phyloP scores from a whole-genome alignment of 192 early-diverging fungal genomes.

The Entrophospora sp. region DNA sequence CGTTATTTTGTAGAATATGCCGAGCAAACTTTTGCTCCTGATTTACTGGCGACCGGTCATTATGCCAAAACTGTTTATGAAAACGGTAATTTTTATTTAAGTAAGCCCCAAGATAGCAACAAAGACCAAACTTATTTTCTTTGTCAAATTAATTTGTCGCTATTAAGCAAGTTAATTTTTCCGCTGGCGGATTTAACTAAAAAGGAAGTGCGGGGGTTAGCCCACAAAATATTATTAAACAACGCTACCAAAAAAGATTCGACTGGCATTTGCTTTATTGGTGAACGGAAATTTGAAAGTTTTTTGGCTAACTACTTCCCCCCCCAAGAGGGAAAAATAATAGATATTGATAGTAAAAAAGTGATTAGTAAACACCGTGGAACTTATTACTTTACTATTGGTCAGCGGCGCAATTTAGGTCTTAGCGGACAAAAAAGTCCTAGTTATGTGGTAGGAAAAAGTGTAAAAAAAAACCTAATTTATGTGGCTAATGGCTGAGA shows the following conservation, averaged over 20 bases:
- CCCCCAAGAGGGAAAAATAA: background rate
- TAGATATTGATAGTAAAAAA: background rate
- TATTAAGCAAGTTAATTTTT: background rate
- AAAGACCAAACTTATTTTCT: background rate
- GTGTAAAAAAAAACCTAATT: constrained; percentile 1
- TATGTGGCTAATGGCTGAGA: background rate
- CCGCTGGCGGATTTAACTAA: background rate
- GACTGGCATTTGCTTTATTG: constrained; percentile 8
- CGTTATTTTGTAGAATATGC: background rate
- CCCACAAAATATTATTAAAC: background rate
- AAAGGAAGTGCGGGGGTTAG: background rate
- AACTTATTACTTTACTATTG: background rate
- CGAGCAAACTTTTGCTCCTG: background rate
- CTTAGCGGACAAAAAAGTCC: constrained; percentile 1
- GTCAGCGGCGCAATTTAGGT: background rate
- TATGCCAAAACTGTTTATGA: constrained; percentile 2
- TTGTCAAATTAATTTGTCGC: background rate
- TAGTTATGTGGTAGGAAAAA: background rate
- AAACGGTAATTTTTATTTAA: background rate
- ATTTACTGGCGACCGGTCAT: background rate
- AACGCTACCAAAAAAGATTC: background rate
- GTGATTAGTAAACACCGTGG: background rate
- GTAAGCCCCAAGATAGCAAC: background rate
- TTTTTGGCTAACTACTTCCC: constrained; percentile 1
- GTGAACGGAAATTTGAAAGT: background rate